Evolutionary conservation across 2,329 filamentous ascomycete species (phyloP), one percentile per base, ranked within the genome.

Genomic region (Exserohilum turcica): DNA sequence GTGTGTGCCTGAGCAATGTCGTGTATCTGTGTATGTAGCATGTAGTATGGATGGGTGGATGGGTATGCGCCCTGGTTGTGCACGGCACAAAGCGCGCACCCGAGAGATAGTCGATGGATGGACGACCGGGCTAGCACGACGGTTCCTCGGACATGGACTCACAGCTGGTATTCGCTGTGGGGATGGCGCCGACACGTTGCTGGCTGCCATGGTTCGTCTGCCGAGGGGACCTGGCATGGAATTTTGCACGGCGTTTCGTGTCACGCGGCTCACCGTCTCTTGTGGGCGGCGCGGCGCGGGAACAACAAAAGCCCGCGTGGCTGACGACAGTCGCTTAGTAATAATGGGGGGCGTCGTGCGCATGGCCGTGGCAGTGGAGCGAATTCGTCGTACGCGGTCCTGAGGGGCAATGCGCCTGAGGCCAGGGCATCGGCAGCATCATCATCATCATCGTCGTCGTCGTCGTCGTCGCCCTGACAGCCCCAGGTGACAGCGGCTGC

Each of bases 201-300:
- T 54, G 44, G n/a, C n/a, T n/a, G n/a, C n/a, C n/a, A n/a, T n/a
- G n/a, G 48, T 50, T 37, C 44, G 53, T 56, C 48, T 45, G 32
- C 55, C 42, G 47, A 27, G 49, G 28, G 37, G 55, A 58, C 38
- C 40, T 43, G 39, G 38, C 36, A 51, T 28, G 39, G 53, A 46
- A 5, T 24, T 24, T 24, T 24, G 7, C 61, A 57, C 54, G 52
- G 56, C 54, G 43, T 51, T 53, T 52, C 57, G 60, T 49, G 52
- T 63, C 59, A 60, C 53, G 24, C 33, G 39, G 52, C 60, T 63
- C 60, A 63, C 60, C 60, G 60, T 56, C 47, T 59, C 50, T 60
- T 63, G 52, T 55, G 43, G 50, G 60, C 57, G 51, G 21, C 37
- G 24, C 21, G 45, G 15, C 15, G 38, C 44, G 35, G 50, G 48